Evolutionary conservation across 768 basidiomycete genomes (phyloP).

Genomic region (Tylopilus vinaceipallidus): DNA sequence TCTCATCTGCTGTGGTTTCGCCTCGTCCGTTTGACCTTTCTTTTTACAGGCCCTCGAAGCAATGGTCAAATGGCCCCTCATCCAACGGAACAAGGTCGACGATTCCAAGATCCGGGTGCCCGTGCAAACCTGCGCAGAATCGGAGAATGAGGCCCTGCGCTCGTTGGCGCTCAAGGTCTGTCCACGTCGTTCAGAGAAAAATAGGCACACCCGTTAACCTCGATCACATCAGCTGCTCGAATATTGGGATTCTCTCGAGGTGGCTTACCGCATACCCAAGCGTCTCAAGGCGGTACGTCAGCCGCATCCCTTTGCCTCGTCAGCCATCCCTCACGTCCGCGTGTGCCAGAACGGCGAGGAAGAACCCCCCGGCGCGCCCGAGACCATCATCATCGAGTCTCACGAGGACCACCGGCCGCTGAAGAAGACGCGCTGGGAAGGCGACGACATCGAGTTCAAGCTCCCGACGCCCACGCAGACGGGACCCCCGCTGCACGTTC

Average conservation of each 20-base stretch:
- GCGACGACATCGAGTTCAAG: constrained; percentile 25
- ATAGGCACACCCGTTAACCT: background rate
- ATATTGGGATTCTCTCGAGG: constrained; percentile 74
- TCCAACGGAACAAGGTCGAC: constrained; percentile 88
- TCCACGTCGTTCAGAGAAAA: background rate
- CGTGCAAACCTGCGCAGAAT: constrained; percentile 52
- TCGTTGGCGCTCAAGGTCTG: constrained; percentile 61
- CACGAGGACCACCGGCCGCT: constrained; percentile 32
- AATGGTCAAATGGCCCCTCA: constrained; percentile 76
- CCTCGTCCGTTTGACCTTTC: no score
- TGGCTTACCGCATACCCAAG: constrained; percentile 88
- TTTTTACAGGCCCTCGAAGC: constrained; percentile 68
- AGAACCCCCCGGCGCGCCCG: constrained; percentile 20
- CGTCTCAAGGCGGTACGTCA: constrained; percentile 47
- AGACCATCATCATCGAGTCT: constrained; percentile 15
- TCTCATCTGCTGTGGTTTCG: background rate
- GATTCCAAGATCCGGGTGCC: constrained; percentile 71
- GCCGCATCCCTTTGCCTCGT: constrained; percentile 5
- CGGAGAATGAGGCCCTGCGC: constrained; percentile 56
- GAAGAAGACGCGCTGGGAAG: constrained; percentile 32
- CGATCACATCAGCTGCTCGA: constrained; percentile 56
- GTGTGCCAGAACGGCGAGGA: constrained; percentile 32
- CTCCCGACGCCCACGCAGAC: background rate
- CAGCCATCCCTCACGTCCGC: background rate
- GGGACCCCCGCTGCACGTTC: no score